Evolutionary conservation across 208 protist genomes (phyloP).

Genomic region (Leishmania tropica): DNA sequence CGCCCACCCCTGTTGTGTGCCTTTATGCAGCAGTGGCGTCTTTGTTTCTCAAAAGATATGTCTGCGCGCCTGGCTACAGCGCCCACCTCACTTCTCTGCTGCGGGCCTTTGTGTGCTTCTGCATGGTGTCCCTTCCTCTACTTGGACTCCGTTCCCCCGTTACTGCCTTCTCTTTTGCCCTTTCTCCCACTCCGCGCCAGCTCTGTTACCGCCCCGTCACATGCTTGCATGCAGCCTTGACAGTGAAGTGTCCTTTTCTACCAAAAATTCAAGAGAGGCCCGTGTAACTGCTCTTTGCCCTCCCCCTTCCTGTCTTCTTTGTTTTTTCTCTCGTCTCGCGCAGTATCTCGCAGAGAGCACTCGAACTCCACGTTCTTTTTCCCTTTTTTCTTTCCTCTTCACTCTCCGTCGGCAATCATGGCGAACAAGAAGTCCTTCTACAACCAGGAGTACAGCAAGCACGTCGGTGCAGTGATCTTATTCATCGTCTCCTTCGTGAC

Average conservation of each 20-base stretch:
- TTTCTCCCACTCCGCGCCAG: background rate
- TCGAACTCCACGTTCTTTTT: background rate
- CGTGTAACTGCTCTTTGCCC: background rate
- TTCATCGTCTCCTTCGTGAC: constrained; percentile 48
- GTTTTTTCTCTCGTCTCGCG: background rate
- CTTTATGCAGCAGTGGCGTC: background rate
- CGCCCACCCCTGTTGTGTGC: background rate
- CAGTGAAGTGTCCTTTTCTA: background rate
- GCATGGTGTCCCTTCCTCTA: background rate
- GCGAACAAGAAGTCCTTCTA: constrained; percentile 53
- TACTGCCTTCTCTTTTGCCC: background rate
- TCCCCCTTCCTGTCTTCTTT: background rate
- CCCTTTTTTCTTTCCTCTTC: background rate
- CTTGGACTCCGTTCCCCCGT: background rate
- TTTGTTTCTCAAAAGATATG: background rate
- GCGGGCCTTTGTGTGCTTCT: background rate
- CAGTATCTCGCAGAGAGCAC: background rate
- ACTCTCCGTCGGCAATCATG: constrained; percentile 30
- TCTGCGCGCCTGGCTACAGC: background rate
- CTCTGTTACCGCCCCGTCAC: background rate
- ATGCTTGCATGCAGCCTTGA: background rate
- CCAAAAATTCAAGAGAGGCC: background rate
- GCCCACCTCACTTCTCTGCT: background rate
- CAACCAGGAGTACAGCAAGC: constrained; percentile 45
- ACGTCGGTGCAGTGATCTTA: constrained; percentile 57